Evolutionary conservation across 441 rosid genomes (phyloP).

Genomic region (Erodium trifolium): DNA sequence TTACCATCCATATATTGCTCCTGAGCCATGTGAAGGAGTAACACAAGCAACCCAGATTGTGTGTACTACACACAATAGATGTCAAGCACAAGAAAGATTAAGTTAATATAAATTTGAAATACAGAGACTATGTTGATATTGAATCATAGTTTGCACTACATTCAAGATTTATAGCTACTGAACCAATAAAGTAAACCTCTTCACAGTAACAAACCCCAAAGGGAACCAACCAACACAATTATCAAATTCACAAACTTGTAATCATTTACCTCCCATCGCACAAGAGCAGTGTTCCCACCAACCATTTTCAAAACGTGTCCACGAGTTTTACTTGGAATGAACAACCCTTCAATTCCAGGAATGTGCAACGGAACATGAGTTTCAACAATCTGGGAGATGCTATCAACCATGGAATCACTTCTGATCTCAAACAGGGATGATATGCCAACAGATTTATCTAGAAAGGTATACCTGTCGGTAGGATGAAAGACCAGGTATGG

Average conservation of each 20-base stretch:
- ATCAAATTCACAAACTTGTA: conserved; percentile 20
- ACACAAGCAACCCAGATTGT: conserved; percentile 60
- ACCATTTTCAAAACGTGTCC: conserved; percentile 63
- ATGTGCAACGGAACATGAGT: conserved; percentile 49
- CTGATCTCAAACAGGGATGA: conserved; percentile 68
- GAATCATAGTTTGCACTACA: background rate
- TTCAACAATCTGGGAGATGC: conserved; percentile 56
- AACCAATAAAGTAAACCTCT: background rate
- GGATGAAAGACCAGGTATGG: conserved; percentile 13
- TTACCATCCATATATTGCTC: conserved; percentile 45
- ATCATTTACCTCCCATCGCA: conserved; percentile 90
- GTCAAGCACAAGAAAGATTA: conserved; percentile 13
- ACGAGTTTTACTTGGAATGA: conserved; percentile 66
- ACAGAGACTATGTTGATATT: conserved; percentile 5
- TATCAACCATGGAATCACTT: conserved; percentile 45
- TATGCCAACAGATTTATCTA: conserved; percentile 81
- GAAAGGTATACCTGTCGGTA: conserved; percentile 70
- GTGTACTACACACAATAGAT: conserved; percentile 40
- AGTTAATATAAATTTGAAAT: conserved; percentile 10
- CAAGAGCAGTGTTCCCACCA: conserved; percentile 61
- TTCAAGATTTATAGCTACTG: background rate
- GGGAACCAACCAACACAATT: conserved; percentile 14
- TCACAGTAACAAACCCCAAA: conserved; percentile 6
- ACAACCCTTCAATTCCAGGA: conserved; percentile 76
- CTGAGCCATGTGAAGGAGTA: conserved; percentile 78